These are phyloP conservation scores for Effrenium voratum DNA, from an alignment of 73 alveolate genomes.

Conservation along the genomic window DNA sequence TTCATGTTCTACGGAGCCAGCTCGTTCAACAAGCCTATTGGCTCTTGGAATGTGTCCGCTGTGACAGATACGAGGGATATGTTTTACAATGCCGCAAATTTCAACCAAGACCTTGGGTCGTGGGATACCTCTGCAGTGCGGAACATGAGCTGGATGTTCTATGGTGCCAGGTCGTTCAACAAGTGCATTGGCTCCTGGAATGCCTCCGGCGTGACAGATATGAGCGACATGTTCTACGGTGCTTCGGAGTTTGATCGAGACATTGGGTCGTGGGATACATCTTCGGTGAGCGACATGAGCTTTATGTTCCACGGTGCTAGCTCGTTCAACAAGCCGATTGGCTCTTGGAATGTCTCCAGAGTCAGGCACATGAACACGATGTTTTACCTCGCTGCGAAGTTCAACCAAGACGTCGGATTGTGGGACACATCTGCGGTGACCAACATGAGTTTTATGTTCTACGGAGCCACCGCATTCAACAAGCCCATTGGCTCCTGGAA, in stretches of 20 bases:
- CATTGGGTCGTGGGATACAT: constrained; percentile 19
- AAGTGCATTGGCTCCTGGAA: background rate
- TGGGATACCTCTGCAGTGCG: constrained; percentile 54
- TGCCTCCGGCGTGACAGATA: background rate
- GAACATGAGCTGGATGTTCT: constrained; percentile 50
- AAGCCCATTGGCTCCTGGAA: background rate
- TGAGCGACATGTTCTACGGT: background rate
- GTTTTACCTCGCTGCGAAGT: background rate
- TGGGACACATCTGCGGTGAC: background rate
- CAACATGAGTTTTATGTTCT: background rate
- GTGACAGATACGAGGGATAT: constrained; percentile 32
- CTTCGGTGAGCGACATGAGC: background rate
- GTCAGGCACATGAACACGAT: background rate
- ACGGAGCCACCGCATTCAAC: background rate
- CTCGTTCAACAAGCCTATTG: constrained; percentile 52
- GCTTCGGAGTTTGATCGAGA: constrained; percentile 10
- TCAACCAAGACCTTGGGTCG: constrained; percentile 56
- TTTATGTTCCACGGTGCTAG: background rate
- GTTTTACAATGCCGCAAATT: constrained; percentile 36
- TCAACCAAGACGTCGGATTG: background rate
- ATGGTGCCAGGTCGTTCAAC: constrained; percentile 17
- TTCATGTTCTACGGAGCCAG: constrained; percentile 42
- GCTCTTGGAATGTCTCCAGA: background rate
- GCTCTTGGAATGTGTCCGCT: constrained; percentile 62
- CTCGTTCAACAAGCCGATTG: background rate